Conservation (phyloP, 2,329 filamentous ascomycete genomes). For the Phaeosphaeria sp. region DNA sequence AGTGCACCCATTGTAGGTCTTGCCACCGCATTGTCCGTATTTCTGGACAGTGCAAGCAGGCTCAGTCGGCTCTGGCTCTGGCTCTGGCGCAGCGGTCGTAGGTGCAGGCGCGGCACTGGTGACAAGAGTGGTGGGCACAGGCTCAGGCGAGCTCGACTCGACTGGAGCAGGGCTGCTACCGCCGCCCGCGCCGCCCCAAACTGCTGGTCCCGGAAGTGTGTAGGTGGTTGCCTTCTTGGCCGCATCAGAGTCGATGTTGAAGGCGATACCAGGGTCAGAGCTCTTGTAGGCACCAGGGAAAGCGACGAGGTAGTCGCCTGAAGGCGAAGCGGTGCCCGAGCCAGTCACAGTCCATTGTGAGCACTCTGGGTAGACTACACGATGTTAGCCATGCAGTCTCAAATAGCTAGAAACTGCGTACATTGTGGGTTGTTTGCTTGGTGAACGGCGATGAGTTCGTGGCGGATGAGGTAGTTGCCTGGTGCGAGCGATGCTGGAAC, state of each 20-base stretch:
- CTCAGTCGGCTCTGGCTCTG: constrained; percentile 10
- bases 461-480: constrained; percentile 63
- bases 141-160: constrained; percentile 3
- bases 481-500: constrained; percentile 57
- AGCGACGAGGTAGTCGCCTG: constrained; percentile 49
- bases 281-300: constrained; percentile 52
- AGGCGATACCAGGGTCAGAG: constrained; percentile 54
- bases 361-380: constrained; percentile 62
- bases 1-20: constrained; percentile 27
- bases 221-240: constrained; percentile 38
- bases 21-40: constrained; percentile 35
- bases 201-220: constrained; percentile 30
- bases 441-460: constrained; percentile 64
- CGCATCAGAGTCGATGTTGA: constrained; percentile 36
- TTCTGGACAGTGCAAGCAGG: constrained; percentile 19
- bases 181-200: constrained; percentile 28
- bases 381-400: constrained; percentile 25
- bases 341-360: constrained; percentile 61
- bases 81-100: background rate
- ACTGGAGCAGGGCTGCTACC: constrained; percentile 10
- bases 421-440: constrained; percentile 59
- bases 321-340: constrained; percentile 53
- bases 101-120: constrained; percentile 13
- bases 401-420: constrained; percentile 4
- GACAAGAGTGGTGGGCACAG: constrained; percentile 23